These are phyloP conservation scores for Entrophospora sp. DNA, from an alignment of 192 early-diverging fungal genomes.

Conservation along the genomic window DNA sequence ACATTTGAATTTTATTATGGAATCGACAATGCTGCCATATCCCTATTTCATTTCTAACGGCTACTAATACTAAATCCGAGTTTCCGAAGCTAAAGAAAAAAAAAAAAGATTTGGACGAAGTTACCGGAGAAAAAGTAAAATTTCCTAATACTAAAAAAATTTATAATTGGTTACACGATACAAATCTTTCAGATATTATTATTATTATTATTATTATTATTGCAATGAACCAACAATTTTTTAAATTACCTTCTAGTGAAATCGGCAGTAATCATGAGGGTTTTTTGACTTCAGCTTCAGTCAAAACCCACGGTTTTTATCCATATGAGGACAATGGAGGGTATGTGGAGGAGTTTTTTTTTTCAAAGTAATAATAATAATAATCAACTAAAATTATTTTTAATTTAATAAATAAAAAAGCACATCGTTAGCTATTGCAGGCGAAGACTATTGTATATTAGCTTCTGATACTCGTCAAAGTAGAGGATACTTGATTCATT, in stretches of 20 bases:
- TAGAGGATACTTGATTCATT: conserved; percentile 91
- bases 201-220: not conserved
- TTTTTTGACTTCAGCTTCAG: not conserved
- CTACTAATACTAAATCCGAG: no score
- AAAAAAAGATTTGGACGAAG: no score
- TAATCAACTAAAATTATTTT: not conserved
- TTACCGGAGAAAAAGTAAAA: not conserved
- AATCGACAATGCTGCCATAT: no score
- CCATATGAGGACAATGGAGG: conserved; percentile 90
- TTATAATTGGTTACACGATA: not conserved
- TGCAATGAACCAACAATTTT: conserved; percentile 80
- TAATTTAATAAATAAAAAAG: not conserved
- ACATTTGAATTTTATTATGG: no score
- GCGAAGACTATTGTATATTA: conserved; percentile 85
- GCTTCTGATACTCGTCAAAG: conserved; percentile 95
- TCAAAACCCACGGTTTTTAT: conserved; percentile 54
- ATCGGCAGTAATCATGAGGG: no score
- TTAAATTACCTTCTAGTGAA: no score
- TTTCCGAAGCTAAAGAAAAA: no score
- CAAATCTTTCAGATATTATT: not conserved
- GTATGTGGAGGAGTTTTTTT: conserved; percentile 36
- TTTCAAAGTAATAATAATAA: not conserved
- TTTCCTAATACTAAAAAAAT: not conserved
- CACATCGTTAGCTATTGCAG: conserved; percentile 50
- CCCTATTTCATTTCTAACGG: no score